These are phyloP conservation scores for Stylosanthes scabra DNA, from an alignment of 331 rosid genomes.

Conservation along the genomic window DNA sequence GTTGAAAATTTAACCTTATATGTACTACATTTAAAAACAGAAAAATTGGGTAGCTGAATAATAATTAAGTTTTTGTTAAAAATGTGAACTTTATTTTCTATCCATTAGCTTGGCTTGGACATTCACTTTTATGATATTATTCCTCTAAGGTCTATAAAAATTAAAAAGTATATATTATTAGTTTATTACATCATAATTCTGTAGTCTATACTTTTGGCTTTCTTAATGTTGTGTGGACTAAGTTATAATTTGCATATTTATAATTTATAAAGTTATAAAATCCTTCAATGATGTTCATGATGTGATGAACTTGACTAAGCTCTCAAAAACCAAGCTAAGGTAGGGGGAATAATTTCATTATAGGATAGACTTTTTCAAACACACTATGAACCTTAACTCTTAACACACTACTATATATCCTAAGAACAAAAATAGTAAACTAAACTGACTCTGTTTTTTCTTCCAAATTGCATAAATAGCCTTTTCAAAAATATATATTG, in stretches of 20 bases:
- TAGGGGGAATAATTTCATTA: conserved; percentile 25
- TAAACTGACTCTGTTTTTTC: neutral
- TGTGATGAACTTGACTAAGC: conserved; percentile 30
- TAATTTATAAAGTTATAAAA: no score
- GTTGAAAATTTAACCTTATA: conserved; percentile 6
- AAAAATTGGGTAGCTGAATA: neutral
- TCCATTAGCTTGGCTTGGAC: conserved; percentile 12
- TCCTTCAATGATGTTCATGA: conserved; percentile 8
- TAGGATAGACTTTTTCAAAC: conserved; percentile 39
- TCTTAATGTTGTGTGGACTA: conserved; percentile 24
- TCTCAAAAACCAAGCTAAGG: neutral
- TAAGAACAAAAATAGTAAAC: neutral
- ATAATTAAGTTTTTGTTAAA: conserved; percentile 1
- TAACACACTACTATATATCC: no score
- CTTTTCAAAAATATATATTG: neutral
- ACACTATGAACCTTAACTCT: conserved; percentile 10
- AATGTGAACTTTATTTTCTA: conserved; percentile 6
- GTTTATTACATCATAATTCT: conserved; percentile 1
- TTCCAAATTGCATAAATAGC: neutral
- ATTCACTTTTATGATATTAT: conserved; percentile 3
- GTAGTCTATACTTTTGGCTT: neutral
- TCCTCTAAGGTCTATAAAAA: conserved; percentile 11
- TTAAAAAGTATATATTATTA: neutral
- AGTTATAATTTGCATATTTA: conserved; percentile 11
- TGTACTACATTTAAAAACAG: neutral